These are phyloP conservation scores for Waltiozyma sp. DNA, from an alignment of 1,139 yeast species.

Conservation along the genomic window DNA sequence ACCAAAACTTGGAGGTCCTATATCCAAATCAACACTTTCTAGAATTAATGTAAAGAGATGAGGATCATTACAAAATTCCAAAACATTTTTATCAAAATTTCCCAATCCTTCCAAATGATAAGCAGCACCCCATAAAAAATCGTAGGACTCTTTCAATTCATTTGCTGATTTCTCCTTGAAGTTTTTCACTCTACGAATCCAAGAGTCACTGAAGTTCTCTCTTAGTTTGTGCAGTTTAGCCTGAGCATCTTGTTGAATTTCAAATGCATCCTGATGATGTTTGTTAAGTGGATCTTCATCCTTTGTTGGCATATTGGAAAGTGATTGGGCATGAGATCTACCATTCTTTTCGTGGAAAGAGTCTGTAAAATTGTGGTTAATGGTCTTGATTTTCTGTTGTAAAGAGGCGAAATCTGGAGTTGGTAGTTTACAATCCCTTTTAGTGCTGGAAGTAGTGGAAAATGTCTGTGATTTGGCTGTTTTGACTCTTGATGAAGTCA, in stretches of 20 bases:
- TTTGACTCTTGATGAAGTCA: slow-evolving; percentile 1
- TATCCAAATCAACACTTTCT: slow-evolving; percentile 42
- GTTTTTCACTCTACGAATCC: slow-evolving; percentile 55
- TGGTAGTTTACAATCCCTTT: not conserved
- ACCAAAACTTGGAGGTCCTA: slow-evolving; percentile 48
- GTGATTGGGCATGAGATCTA: not conserved
- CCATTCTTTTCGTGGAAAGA: not conserved
- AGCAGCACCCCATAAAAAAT: slow-evolving; percentile 38
- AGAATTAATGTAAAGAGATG: slow-evolving; percentile 52
- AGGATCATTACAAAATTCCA: slow-evolving; percentile 51
- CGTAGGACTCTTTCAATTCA: slow-evolving; percentile 42
- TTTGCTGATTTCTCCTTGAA: slow-evolving; percentile 31
- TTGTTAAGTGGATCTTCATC: not conserved
- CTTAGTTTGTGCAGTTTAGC: slow-evolving; percentile 19
- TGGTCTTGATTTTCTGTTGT: not conserved
- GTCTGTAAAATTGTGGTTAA: not conserved
- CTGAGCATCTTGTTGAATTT: slow-evolving; percentile 1
- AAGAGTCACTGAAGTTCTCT: slow-evolving; percentile 51
- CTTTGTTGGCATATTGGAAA: not conserved
- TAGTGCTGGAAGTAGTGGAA: not conserved
- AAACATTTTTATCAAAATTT: slow-evolving; percentile 38
- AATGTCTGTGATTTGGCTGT: slow-evolving; percentile 1
- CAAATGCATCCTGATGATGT: not conserved
- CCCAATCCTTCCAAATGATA: slow-evolving; percentile 22
- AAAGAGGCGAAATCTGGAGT: not conserved